These are phyloP conservation scores for Eragrostis curvula DNA, from an alignment of 176 grass and related monocot species.

Conservation along the genomic window DNA sequence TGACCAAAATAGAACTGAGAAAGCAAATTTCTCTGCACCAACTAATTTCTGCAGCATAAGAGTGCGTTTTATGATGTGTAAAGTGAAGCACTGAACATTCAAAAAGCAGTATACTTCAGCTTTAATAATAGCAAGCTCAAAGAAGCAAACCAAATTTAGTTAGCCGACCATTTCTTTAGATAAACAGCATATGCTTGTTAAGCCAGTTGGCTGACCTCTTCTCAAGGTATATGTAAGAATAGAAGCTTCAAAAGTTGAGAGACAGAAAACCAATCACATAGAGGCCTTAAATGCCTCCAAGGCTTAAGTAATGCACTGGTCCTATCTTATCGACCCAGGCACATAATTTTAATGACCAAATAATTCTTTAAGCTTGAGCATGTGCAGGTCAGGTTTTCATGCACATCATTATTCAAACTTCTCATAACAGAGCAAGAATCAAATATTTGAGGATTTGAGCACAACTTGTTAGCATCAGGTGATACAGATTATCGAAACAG, in stretches of 20 bases:
- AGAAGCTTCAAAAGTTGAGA: slow-evolving; percentile 1
- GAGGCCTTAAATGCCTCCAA: neutral
- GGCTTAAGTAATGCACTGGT: neutral
- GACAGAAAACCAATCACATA: slow-evolving; percentile 22
- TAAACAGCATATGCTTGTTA: neutral
- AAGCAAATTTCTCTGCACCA: neutral
- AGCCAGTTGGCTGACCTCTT: slow-evolving; percentile 12
- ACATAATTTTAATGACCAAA: neutral
- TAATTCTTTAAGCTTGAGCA: neutral
- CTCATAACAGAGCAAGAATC: slow-evolving; percentile 6
- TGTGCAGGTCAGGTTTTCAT: neutral
- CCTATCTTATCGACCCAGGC: slow-evolving; percentile 1
- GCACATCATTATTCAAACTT: slow-evolving; percentile 1
- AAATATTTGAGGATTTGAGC: neutral
- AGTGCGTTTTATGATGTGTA: neutral
- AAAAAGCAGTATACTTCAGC: slow-evolving; percentile 17
- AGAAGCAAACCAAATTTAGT: neutral
- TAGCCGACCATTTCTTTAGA: slow-evolving; percentile 14
- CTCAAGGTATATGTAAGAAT: neutral
- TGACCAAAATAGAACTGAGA: slow-evolving; percentile 15
- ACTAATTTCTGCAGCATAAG: neutral
- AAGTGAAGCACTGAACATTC: slow-evolving; percentile 2
- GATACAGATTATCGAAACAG: neutral
- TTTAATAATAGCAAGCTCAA: neutral
- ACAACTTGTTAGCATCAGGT: neutral